Base-by-base conservation (phyloP, 345 rosid species). In the Crucihimalaya himalaica region DNA sequence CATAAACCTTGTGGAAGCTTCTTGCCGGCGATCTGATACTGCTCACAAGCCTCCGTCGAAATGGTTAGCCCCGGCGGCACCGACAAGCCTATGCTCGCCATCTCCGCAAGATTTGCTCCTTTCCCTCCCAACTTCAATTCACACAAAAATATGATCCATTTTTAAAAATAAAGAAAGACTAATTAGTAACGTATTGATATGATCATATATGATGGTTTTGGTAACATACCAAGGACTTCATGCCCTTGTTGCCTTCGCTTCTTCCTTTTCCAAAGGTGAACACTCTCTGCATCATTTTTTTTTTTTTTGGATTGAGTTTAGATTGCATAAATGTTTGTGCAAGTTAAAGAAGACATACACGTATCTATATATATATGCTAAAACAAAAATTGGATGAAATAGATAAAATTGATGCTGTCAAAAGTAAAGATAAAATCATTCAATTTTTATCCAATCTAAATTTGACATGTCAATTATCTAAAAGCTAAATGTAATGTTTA, bases 61-160 rank as follows among this genome's bases (percentile, higher is more conserved):
- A 94, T 88, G 34, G 97, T 94, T 51, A 94, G 82, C 32, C 98
- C 98, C 4, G 96, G 97, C 0, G 98, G 98, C 75, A 94, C 97
- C 28, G 97, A 94, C 53, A 94, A 71, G 19, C 98, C 97, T 64
- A 94, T 94, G 80, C 88, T 91, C 29, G 96, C 90, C 98, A 94
- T 94, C 84, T 94, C 98, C 29, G 98, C 98, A 73, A 91, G 71
- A 75, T 94, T 94, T 37, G 98, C 98, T 78, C 98, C 97, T 53
- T 94, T 94, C 45, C 97, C 97, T 73, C 98, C 98, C 84, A 91
- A 85, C 98, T 94, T 65, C 6, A n/a, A 19, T 35, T 11, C 10
- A 62, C 50, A 46, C 19, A 34, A 32, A 32, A 32, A 32, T 6
- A 31, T 31, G 34, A 31, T 31, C 1, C 8, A 31, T 31, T 31